Percentiles rank a stretch among this genome's conserved stretches.
phyloP scores from a whole-genome alignment of 768 basidiomycete species.

The Mycena filopes region DNA sequence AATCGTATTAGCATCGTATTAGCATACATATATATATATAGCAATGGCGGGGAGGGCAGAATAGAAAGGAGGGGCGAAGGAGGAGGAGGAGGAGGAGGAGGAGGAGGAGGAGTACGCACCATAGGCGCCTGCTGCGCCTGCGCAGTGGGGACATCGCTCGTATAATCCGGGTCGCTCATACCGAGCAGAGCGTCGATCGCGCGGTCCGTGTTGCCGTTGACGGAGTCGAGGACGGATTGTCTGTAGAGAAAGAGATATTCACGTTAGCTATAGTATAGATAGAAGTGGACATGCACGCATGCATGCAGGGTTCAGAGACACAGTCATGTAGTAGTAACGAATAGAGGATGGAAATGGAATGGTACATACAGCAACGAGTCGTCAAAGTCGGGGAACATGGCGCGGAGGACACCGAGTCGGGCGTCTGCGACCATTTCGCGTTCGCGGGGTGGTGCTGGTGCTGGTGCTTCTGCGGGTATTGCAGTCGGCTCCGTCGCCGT shows the following conservation, averaged over 20 bases:
- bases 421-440: slow-evolving; percentile 50
- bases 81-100: too few species aligned
- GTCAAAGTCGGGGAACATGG: slow-evolving; percentile 87
- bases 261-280: too few species aligned
- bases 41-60: too few species aligned
- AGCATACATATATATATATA: too few species aligned
- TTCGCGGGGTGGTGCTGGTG: slow-evolving; percentile 15
- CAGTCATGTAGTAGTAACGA: too few species aligned
- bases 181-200: slow-evolving; percentile 83
- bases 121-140: slow-evolving; percentile 38
- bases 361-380: slow-evolving; percentile 72
- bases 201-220: slow-evolving; percentile 73
- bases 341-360: neutral
- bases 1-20: too few species aligned
- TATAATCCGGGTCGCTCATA: slow-evolving; percentile 88
- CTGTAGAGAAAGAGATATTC: slow-evolving; percentile 43
- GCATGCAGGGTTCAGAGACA: too few species aligned
- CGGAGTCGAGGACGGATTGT: slow-evolving; percentile 78
- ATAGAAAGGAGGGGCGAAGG: too few species aligned
- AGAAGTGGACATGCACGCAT: too few species aligned
- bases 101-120: slow-evolving; percentile 32
- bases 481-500: neutral
- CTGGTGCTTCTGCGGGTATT: neutral
- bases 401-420: slow-evolving; percentile 63
- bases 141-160: slow-evolving; percentile 51